A percentile compares a stretch with the other conserved stretches of the same genome.
These are phyloP conservation scores for Lentinus brumalis DNA, from an alignment of 768 basidiomycete genomes.

Conservation along the genomic window DNA sequence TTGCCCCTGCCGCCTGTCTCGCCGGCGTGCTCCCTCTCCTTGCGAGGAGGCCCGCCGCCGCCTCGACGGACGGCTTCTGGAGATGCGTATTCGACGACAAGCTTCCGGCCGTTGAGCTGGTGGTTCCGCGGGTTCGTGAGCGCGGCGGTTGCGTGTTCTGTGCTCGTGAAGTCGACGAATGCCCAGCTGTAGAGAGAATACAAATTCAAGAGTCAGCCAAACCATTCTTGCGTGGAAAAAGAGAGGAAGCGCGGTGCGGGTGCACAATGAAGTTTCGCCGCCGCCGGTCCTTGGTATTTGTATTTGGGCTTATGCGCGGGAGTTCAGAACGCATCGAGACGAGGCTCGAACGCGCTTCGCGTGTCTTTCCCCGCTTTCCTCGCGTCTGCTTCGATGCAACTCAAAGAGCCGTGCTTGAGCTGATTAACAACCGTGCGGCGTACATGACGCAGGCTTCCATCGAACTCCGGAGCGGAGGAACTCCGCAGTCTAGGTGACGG, in stretches of 20 bases:
- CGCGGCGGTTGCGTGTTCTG: conserved; percentile 77
- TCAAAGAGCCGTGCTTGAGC: not conserved
- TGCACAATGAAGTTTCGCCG: not conserved
- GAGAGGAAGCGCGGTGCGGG: too few species aligned
- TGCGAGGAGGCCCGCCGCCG: conserved; percentile 35
- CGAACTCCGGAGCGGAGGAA: too few species aligned
- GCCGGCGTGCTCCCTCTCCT: conserved; percentile 11
- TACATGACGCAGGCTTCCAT: too few species aligned
- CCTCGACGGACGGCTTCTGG: conserved; percentile 86
- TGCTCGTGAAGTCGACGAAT: conserved; percentile 86
- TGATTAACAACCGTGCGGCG: not conserved
- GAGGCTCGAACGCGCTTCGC: not conserved
- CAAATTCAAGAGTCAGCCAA: not conserved
- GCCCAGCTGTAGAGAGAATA: conserved; percentile 64
- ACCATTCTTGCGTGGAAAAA: not conserved
- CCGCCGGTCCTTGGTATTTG: not conserved
- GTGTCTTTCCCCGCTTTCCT: not conserved
- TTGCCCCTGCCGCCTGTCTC: not conserved
- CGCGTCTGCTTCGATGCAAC: too few species aligned
- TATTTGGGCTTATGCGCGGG: not conserved
- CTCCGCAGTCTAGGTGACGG: not conserved
- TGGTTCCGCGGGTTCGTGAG: conserved; percentile 87
- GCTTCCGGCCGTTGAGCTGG: conserved; percentile 76
- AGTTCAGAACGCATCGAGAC: not conserved
- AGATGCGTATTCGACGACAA: conserved; percentile 89